Evolutionary conservation across 345 rosid genomes (phyloP), one percentile per base, ranked within the genome.

Genomic region (Camelina neglecta): DNA sequence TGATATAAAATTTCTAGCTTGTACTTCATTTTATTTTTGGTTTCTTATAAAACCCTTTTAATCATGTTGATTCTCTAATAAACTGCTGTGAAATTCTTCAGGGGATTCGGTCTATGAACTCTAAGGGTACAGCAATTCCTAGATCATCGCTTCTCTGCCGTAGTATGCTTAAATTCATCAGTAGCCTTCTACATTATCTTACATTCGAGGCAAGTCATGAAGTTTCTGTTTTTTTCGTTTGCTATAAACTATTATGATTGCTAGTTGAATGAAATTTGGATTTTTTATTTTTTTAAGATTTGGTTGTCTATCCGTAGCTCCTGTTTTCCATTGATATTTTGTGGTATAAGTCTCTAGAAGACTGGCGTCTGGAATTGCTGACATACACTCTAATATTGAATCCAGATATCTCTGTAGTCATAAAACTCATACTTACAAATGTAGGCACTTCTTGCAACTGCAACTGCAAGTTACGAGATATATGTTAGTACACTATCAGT

Each of bases 81-180:
- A 73, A 74, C 66, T 72, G 62, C 59, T 66, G 64, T 45, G 8
- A 76, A 29, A 26, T 65, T 71, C 21, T 73, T 67, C 82, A 92
- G 98, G 99, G 97, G 63, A 87, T 88, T 63, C 94, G 94, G 65
- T 87, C 86, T 54, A 83, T 92, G 72, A 87, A 85, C 70, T 71
- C 86, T 35, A 83, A 80, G 24, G 96, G 96, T 79, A 86, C 99
- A n/a, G 92, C 90, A 58, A 81, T 95, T 69, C 80, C 83, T 71
- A 86, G 99, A 85, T 95, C 97, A 78, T 89, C 97, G 56, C 86
- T 95, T 75, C 93, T 95, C 62, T 95, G 98, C 69, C 97, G 98
- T 57, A 92, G 99, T 81, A 92, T 95, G 98, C 94, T 95, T 75
- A 95, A 86, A 80, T 92, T 95, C 75, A 89, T 92, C 13, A 90